Conservation (phyloP, 805 yeast genomes). For the Metschnikowia orientalis region DNA sequence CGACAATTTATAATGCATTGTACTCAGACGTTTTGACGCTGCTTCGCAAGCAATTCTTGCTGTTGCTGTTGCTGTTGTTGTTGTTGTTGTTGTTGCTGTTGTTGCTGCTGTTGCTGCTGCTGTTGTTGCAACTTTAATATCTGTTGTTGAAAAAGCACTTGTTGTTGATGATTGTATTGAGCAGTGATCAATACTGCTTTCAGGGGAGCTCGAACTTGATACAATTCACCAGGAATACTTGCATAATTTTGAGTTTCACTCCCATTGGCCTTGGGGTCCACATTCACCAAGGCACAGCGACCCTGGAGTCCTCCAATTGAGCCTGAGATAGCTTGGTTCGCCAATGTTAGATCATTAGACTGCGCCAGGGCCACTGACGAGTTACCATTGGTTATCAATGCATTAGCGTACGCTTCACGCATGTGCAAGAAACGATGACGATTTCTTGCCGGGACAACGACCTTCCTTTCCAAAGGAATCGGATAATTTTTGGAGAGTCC, state of each 20-base stretch:
- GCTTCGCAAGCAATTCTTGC: conserved; percentile 46
- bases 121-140: conserved; percentile 37
- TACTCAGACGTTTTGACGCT: conserved; percentile 3
- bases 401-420: conserved; percentile 92
- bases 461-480: conserved; percentile 75
- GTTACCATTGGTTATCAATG: conserved; percentile 60
- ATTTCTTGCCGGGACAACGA: conserved; percentile 62
- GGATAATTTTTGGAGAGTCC: conserved; percentile 82
- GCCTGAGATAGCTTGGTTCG: conserved; percentile 45
- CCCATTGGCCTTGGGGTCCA: conserved; percentile 36
- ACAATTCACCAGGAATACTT: conserved; percentile 57
- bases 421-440: conserved; percentile 75
- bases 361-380: conserved; percentile 32
- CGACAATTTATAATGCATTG: background rate
- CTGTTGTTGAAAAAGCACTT: conserved; percentile 43
- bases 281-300: conserved; percentile 70
- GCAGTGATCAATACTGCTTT: conserved; percentile 41
- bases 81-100: conserved; percentile 59
- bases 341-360: conserved; percentile 36
- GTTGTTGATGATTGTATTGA: conserved; percentile 40
- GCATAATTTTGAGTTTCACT: conserved; percentile 40
- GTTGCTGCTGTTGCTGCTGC: conserved; percentile 33
- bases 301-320: conserved; percentile 73
- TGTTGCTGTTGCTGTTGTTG: conserved; percentile 76
- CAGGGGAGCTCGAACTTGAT: conserved; percentile 45